phyloP scores from a whole-genome alignment of 768 basidiomycete genomes.

The Calocera cornea region DNA sequence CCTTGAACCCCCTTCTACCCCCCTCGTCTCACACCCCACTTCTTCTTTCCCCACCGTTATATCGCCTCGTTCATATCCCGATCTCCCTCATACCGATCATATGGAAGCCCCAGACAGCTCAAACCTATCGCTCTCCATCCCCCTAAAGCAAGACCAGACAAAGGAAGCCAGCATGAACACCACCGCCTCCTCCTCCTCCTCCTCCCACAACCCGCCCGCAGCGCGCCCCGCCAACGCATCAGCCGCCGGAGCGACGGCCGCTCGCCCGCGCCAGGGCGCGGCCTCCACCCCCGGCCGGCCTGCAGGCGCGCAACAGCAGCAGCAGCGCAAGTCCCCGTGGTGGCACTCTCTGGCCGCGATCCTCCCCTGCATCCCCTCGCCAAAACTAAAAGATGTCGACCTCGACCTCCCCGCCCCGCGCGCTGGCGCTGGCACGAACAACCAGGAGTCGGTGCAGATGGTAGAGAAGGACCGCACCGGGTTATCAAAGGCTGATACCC shows the following conservation, averaged over 20 bases:
- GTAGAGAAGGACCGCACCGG: constrained; percentile 7
- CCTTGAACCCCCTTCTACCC: not conserved
- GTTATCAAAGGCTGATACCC: not conserved
- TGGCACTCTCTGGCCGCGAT: not conserved
- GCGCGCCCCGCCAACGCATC: constrained; percentile 1
- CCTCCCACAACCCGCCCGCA: not conserved
- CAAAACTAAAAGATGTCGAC: not conserved
- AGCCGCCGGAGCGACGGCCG: not conserved
- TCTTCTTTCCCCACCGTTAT: not conserved
- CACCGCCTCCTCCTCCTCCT: not conserved
- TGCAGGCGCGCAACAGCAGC: not conserved
- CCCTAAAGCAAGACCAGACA: not conserved
- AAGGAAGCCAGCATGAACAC: constrained; percentile 6
- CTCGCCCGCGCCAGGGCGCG: not conserved
- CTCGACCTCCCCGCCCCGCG: not conserved
- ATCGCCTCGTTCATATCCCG: not conserved
- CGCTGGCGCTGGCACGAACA: constrained; percentile 10
- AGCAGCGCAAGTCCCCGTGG: not conserved
- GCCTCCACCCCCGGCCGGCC: not conserved
- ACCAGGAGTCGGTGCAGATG: constrained; percentile 14
- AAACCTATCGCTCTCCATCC: constrained; percentile 5
- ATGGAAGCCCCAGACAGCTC: constrained; percentile 5
- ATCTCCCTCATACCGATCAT: not conserved
- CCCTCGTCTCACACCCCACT: not conserved
- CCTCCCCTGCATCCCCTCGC: not conserved